Conservation (phyloP, 2,329 filamentous ascomycete species). For the Macrophomina tecta region DNA sequence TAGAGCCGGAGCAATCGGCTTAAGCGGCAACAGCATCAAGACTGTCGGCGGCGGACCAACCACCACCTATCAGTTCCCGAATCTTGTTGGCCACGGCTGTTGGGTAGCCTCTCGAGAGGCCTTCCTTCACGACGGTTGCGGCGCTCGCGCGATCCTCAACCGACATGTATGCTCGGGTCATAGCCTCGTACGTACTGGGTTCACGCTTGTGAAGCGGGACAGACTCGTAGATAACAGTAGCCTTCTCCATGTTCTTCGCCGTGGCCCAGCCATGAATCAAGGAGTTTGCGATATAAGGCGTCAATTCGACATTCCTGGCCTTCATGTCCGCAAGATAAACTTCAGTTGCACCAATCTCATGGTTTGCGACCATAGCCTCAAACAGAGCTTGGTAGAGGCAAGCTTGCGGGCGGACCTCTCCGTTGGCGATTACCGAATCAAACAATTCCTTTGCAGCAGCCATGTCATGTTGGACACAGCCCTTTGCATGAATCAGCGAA, state of each 20-base stretch:
- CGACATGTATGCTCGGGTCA: slow-evolving; percentile 91
- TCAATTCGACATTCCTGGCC: slow-evolving; percentile 76
- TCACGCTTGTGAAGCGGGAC: slow-evolving; percentile 81
- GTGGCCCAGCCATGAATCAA: slow-evolving; percentile 96
- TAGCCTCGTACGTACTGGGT: slow-evolving; percentile 97
- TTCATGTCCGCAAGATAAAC: slow-evolving; percentile 78
- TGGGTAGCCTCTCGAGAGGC: slow-evolving; percentile 88
- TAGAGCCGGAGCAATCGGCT: neutral
- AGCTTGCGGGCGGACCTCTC: slow-evolving; percentile 72
- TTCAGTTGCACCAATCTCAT: slow-evolving; percentile 75
- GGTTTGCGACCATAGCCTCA: slow-evolving; percentile 95
- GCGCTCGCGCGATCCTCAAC: slow-evolving; percentile 80
- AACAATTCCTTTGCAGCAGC: slow-evolving; percentile 81
- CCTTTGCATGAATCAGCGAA: slow-evolving; percentile 92
- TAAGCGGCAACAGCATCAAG: slow-evolving; percentile 4
- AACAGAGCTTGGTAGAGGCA: slow-evolving; percentile 97
- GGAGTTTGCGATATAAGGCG: slow-evolving; percentile 97
- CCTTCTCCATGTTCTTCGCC: slow-evolving; percentile 79
- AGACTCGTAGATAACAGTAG: slow-evolving; percentile 78
- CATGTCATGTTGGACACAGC: slow-evolving; percentile 92
- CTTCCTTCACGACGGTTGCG: slow-evolving; percentile 82
- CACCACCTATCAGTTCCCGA: slow-evolving; percentile 73
- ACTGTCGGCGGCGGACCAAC: slow-evolving; percentile 32
- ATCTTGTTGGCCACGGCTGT: slow-evolving; percentile 93
- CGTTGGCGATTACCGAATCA: slow-evolving; percentile 75